Percentiles rank a stretch among this genome's conserved stretches.
phyloP scores from a whole-genome alignment of 352 stramenopile genomes.

The Pythium aphanidermatum region DNA sequence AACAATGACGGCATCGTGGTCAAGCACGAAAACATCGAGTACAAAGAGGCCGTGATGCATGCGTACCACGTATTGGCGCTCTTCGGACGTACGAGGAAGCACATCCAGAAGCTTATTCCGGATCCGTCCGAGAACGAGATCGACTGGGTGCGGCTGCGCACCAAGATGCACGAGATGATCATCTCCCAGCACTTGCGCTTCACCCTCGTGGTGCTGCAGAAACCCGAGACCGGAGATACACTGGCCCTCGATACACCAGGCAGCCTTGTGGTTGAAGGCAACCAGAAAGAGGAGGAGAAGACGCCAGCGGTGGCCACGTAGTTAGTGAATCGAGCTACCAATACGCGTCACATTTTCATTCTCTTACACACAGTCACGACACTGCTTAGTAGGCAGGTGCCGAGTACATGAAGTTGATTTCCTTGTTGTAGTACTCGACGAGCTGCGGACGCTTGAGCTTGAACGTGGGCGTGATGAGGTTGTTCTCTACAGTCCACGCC shows the following conservation, averaged over 20 bases:
- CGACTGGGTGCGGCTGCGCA: conserved; percentile 87
- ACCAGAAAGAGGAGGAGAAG: conserved; percentile 53
- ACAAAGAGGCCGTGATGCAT: conserved; percentile 89
- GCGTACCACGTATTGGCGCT: conserved; percentile 88
- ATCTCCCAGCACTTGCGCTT: conserved; percentile 85
- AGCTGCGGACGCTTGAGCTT: conserved; percentile 91
- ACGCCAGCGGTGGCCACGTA: conserved; percentile 25
- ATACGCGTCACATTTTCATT: neutral
- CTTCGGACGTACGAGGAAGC: conserved; percentile 77
- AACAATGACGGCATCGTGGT: conserved; percentile 93
- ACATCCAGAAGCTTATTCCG: conserved; percentile 82
- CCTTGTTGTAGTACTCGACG: neutral
- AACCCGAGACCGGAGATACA: conserved; percentile 29
- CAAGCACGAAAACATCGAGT: conserved; percentile 90
- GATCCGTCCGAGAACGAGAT: conserved; percentile 84
- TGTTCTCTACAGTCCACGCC: conserved; percentile 88
- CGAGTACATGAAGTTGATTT: neutral
- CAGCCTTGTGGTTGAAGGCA: conserved; percentile 26
- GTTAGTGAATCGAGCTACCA: neutral
- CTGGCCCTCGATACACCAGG: conserved; percentile 18
- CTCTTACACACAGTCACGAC: neutral
- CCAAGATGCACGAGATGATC: conserved; percentile 91
- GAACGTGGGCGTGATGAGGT: conserved; percentile 94
- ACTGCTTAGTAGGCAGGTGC: conserved; percentile 2
- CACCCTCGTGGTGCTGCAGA: conserved; percentile 85